phyloP scores from a whole-genome alignment of 495 filamentous ascomycete species.

The Corynascus novoguineensis region DNA sequence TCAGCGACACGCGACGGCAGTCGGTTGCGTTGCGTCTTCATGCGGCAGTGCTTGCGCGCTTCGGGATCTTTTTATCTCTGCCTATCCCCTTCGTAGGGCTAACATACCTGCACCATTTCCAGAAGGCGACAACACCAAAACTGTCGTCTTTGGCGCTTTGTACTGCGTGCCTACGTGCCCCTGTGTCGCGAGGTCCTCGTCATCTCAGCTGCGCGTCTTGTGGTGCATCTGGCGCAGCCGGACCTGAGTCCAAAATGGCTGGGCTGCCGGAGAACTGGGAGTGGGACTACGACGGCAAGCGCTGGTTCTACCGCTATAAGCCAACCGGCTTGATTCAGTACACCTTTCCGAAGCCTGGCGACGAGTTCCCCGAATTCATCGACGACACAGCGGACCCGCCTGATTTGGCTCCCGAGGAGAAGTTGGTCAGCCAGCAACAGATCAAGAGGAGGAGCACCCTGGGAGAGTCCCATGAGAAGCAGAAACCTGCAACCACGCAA shows the following conservation, averaged over 20 bases:
- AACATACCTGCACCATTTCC: too few relatives aligned
- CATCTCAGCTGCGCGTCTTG: neutral
- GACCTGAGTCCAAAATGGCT: constrained; percentile 24
- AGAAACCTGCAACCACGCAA: neutral
- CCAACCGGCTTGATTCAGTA: constrained; percentile 44
- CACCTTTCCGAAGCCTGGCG: constrained; percentile 45
- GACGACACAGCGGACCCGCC: constrained; percentile 31
- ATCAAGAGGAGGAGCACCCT: constrained; percentile 26
- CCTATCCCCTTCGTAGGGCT: neutral
- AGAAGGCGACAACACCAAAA: too few relatives aligned
- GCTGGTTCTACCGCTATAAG: constrained; percentile 46
- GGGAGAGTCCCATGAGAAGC: constrained; percentile 2
- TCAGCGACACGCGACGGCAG: neutral
- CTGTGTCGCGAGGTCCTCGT: neutral
- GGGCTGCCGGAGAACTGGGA: constrained; percentile 44
- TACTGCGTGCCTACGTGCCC: neutral
- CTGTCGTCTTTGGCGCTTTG: too few relatives aligned
- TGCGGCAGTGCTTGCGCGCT: neutral
- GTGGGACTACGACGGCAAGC: constrained; percentile 43
- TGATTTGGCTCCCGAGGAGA: constrained; percentile 35
- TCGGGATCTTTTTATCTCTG: neutral
- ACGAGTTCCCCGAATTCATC: constrained; percentile 45
- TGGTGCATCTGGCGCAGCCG: neutral
- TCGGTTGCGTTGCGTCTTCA: neutral
- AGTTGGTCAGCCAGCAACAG: constrained; percentile 34